These are phyloP conservation scores for Pulveroboletus sp. DNA, from an alignment of 768 basidiomycete genomes.

Conservation along the genomic window DNA sequence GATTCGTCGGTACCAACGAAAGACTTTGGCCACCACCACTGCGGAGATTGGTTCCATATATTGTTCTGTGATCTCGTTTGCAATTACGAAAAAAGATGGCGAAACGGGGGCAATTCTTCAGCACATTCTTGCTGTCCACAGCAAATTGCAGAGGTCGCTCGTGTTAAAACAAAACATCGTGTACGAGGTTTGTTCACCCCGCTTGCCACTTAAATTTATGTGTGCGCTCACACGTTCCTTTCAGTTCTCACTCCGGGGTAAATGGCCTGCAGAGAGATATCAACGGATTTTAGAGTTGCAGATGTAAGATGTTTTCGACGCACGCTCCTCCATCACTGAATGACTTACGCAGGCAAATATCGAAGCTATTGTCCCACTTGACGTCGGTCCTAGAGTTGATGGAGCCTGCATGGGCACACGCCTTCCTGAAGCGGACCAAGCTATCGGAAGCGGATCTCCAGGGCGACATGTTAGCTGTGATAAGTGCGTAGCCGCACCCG, in stretches of 20 bases:
- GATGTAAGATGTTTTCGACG: slow-evolving; percentile 41
- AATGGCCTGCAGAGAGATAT: slow-evolving; percentile 81
- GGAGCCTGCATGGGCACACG: slow-evolving; percentile 74
- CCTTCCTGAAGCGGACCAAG: slow-evolving; percentile 71
- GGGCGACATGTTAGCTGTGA: slow-evolving; percentile 80
- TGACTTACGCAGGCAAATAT: slow-evolving; percentile 51
- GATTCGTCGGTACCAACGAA: slow-evolving; percentile 70
- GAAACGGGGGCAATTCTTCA: slow-evolving; percentile 57
- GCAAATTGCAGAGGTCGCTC: slow-evolving; percentile 65
- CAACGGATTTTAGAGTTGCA: slow-evolving; percentile 66
- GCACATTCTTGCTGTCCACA: slow-evolving; percentile 69
- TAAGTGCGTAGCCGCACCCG: slow-evolving; percentile 45
- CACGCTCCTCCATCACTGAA: not conserved
- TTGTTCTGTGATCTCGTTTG: slow-evolving; percentile 73
- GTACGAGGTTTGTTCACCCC: slow-evolving; percentile 53
- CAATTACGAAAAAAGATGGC: slow-evolving; percentile 49
- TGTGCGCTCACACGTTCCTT: not conserved
- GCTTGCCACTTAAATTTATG: not conserved
- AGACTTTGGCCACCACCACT: slow-evolving; percentile 64
- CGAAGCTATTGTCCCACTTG: slow-evolving; percentile 68
- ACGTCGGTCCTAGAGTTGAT: slow-evolving; percentile 70
- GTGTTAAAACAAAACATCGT: slow-evolving; percentile 55
- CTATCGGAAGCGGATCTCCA: slow-evolving; percentile 79
- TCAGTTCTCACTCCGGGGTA: slow-evolving; percentile 72
- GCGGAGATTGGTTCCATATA: slow-evolving; percentile 68